Evolutionary conservation across 345 rosid genomes (phyloP), one percentile per base, ranked within the genome.

Genomic region (Gynandropsis gynandra): DNA sequence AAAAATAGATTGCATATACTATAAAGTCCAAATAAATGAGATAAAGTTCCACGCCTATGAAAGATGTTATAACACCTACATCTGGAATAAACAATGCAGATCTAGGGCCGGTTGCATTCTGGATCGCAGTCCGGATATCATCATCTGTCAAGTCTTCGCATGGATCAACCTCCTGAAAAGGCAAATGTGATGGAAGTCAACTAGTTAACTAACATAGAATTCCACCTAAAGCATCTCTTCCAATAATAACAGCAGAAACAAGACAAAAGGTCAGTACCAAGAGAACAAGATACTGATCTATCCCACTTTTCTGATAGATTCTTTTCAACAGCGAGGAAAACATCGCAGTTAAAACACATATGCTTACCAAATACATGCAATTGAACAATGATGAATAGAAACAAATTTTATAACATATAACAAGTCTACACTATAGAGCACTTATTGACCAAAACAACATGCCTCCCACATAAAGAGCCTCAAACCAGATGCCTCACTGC

Each of bases 31-130:
- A 1, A 66, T 40, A 21, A 50, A 43, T n/a, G 50, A 24, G 35
- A 50, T 8, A 3, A 33, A 14, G 19, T 36, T 37, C 34, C 29
- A 43, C 6, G 45, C 21, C 21, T 21, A 47, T 11, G 39, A 18
- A 39, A 42, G 41, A 8, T 14, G 19, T 36, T 17, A 42, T 37
- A 27, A 52, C 38, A 66, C 85, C 42, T 73, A 90, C 98, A 59
- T 84, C 95, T 35, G 95, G 96, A 55, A 87, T 89, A 69, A 90
- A 90, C 12, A 90, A 64, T 43, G 95, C 89, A 62, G 92, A 79
- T 70, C 63, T 87, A 47, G 95, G 92, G 66, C 96, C 98, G 48
- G 92, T 84, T 42, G 98, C 96, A 76, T 90, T 90, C 74, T 87
- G 98, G 69, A 90, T 87, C 42, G 89, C 95, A 56, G 89, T 90